Evolutionary conservation across 768 basidiomycete species (phyloP).

Genomic region (Suillus weaverae): DNA sequence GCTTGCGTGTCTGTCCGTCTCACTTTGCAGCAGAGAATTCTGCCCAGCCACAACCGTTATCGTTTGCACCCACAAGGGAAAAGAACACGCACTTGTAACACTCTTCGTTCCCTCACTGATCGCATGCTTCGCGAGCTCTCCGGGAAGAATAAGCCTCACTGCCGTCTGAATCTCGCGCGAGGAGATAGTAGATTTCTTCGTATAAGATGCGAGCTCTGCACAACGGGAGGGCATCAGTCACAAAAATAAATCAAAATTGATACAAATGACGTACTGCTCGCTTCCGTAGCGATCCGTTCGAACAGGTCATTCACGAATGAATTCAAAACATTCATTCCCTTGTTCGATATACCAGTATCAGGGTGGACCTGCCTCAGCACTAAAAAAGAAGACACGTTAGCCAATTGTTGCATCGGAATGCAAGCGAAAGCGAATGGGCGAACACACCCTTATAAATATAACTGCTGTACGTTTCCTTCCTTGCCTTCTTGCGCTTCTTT

Average conservation of each 20-base stretch:
- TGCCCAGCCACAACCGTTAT: slow-evolving; percentile 12
- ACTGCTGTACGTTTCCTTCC: slow-evolving; percentile 62
- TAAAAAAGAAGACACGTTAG: slow-evolving; percentile 12
- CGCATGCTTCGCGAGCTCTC: slow-evolving; percentile 73
- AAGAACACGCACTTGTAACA: slow-evolving; percentile 43
- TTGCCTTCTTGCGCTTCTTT: slow-evolving; percentile 56
- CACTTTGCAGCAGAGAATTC: slow-evolving; percentile 30
- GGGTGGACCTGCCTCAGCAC: slow-evolving; percentile 76
- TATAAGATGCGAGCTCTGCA: slow-evolving; percentile 62
- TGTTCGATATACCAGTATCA: slow-evolving; percentile 73
- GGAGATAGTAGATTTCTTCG: slow-evolving; percentile 74
- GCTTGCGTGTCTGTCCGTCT: background rate
- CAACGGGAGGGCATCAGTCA: background rate
- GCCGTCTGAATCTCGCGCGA: slow-evolving; percentile 72
- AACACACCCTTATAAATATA: slow-evolving; percentile 60
- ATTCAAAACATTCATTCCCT: slow-evolving; percentile 58
- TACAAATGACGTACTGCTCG: slow-evolving; percentile 41
- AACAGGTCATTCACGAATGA: slow-evolving; percentile 66
- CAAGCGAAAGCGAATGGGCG: background rate
- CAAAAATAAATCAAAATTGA: background rate
- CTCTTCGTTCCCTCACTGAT: slow-evolving; percentile 74
- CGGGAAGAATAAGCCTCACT: slow-evolving; percentile 69
- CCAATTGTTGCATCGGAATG: background rate
- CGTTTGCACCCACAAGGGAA: background rate
- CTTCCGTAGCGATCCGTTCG: slow-evolving; percentile 55